A percentile compares a stretch with the other conserved stretches of the same genome.
phyloP scores from a whole-genome alignment of 768 basidiomycete genomes.

The Vishniacozyma victoriae region DNA sequence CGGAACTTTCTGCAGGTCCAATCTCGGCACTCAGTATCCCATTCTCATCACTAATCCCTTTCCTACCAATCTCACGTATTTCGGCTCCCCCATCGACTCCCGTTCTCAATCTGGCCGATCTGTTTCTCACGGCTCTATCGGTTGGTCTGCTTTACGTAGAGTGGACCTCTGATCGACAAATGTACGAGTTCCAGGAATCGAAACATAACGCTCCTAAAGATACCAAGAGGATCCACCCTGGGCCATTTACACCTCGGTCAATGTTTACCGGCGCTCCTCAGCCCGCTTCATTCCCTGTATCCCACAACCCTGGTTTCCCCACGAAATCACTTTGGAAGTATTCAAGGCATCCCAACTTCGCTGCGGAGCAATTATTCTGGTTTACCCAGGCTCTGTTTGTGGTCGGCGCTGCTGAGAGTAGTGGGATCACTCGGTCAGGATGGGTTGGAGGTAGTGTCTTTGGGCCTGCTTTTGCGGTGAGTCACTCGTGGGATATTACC shows the following conservation, averaged over 20 bases:
- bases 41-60: slow-evolving; percentile 10
- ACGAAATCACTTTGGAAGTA: slow-evolving; percentile 81
- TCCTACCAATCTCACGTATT: slow-evolving; percentile 12
- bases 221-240: slow-evolving; percentile 43
- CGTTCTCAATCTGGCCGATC: slow-evolving; percentile 62
- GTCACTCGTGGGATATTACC: slow-evolving; percentile 14
- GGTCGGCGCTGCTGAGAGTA: slow-evolving; percentile 25
- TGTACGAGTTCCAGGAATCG: slow-evolving; percentile 69
- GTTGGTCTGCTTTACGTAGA: slow-evolving; percentile 62
- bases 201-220: slow-evolving; percentile 59
- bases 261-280: slow-evolving; percentile 47
- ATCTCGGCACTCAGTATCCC: slow-evolving; percentile 14
- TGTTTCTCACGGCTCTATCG: slow-evolving; percentile 57
- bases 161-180: slow-evolving; percentile 85
- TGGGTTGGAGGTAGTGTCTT: slow-evolving; percentile 38
- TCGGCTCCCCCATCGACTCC: slow-evolving; percentile 48
- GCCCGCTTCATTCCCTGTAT: slow-evolving; percentile 20
- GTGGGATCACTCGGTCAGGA: slow-evolving; percentile 26
- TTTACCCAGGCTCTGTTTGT: slow-evolving; percentile 41
- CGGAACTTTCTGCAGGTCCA: slow-evolving; percentile 25
- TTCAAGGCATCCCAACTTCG: slow-evolving; percentile 85
- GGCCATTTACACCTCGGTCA: slow-evolving; percentile 61
- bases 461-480: slow-evolving; percentile 34
- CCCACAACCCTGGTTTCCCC: slow-evolving; percentile 65
- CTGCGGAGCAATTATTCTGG: slow-evolving; percentile 80